A percentile compares a stretch with the other conserved stretches of the same genome.
phyloP scores from a whole-genome alignment of 1,284 basidiomycete species.

The Ganoderma sinense region DNA sequence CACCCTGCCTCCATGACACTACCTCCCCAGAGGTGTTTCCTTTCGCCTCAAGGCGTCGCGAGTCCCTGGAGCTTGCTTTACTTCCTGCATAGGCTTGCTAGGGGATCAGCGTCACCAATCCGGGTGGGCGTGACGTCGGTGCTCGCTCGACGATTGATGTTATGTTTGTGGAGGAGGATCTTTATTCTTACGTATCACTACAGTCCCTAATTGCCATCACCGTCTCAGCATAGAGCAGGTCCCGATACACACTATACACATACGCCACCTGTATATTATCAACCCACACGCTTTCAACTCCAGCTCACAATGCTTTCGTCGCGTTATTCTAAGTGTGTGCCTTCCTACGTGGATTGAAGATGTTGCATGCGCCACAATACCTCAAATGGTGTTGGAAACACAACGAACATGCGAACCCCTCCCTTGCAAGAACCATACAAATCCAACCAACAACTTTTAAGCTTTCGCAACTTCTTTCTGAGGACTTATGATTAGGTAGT shows the following conservation, averaged over 20 bases:
- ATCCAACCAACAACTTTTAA: no score
- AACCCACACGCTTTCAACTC: conserved; percentile 26
- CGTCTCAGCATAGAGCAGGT: conserved; percentile 30
- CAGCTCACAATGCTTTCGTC: conserved; percentile 20
- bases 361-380: background rate
- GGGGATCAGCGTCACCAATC: background rate
- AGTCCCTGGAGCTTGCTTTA: background rate
- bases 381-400: no score
- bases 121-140: conserved; percentile 4
- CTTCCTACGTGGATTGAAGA: background rate
- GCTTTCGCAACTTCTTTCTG: no score
- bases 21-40: background rate
- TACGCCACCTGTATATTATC: conserved; percentile 32
- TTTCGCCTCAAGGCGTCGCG: background rate
- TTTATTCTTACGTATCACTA: conserved; percentile 19
- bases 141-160: conserved; percentile 4
- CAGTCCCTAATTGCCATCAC: conserved; percentile 24
- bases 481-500: no score
- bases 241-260: conserved; percentile 23
- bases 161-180: conserved; percentile 3
- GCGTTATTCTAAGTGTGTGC: background rate
- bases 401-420: no score
- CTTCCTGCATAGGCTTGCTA: background rate
- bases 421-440: no score
- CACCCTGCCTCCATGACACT: conserved; percentile 43